These are phyloP conservation scores for Albatrellus ellisii DNA, from an alignment of 768 basidiomycete genomes.

Conservation along the genomic window DNA sequence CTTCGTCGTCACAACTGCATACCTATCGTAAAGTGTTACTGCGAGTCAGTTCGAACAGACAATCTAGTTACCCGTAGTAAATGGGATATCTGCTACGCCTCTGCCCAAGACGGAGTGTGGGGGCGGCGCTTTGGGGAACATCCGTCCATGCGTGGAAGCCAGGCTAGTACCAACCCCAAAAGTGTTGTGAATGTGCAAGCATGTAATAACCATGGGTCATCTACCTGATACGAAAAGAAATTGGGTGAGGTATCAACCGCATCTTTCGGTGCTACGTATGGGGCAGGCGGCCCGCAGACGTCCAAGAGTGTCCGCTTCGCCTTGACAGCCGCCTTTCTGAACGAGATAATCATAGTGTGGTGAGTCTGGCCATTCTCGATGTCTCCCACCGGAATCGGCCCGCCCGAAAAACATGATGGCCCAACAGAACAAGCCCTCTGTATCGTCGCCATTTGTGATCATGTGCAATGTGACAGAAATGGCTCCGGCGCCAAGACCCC, in stretches of 20 bases:
- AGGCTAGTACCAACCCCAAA: conserved; percentile 14
- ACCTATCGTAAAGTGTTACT: too few species aligned
- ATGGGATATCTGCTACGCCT: too few species aligned
- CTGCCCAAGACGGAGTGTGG: too few species aligned
- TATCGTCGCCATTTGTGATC: conserved; percentile 26
- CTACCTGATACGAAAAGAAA: conserved; percentile 22
- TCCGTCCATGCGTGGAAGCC: conserved; percentile 18
- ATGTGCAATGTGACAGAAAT: conserved; percentile 32
- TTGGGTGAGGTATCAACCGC: conserved; percentile 23
- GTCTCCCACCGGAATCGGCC: conserved; percentile 21
- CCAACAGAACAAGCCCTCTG: conserved; percentile 27
- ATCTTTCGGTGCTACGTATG: conserved; percentile 18
- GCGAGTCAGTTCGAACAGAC: too few species aligned
- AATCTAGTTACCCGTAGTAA: too few species aligned
- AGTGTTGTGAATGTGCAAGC: background rate
- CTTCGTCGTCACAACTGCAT: too few species aligned
- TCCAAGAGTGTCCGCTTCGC: conserved; percentile 23
- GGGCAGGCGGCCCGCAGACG: conserved; percentile 31
- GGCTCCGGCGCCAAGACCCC: conserved; percentile 43
- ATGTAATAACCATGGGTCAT: background rate
- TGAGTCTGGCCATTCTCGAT: conserved; percentile 19
- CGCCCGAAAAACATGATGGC: conserved; percentile 34
- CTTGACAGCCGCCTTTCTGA: conserved; percentile 22
- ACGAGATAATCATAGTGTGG: conserved; percentile 31
- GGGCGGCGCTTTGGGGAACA: conserved; percentile 15